Base-by-base conservation (phyloP, 176 grass and related monocot species). In the Triticum timopheevii region DNA sequence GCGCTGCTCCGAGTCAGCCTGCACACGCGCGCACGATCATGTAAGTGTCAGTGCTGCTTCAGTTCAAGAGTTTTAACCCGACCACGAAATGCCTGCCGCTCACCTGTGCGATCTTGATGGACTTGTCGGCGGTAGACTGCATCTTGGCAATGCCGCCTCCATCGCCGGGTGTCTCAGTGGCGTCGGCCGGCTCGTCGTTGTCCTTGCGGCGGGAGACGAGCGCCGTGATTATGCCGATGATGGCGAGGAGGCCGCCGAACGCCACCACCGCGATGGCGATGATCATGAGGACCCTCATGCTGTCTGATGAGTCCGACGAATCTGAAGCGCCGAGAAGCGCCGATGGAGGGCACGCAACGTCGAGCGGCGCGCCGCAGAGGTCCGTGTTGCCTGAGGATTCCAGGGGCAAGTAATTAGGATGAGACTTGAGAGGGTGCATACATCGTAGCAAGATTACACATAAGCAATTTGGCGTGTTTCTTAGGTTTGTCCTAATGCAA, bases 321-420 rank as follows among this genome's bases (percentile, higher is more conserved):
- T 58, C 54, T 2, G 84, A 54, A 27, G 64, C 30, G 3, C 49
- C 13, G 58, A 38, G 25, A 3, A 30, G 15, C 10, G 19, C 16
- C 5, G 13, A 16, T 2, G 6, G 11, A 6, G 80, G 70, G 78
- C 96, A 98, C 34, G 38, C 0, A 1, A 77, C 24, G 12, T 6
- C 36, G n/a, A 87, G 86, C 8, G 90, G 86, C 20, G 79, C 20
- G 7, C 93, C 93, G 27, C 93, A 98, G 31, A 98, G 81, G 58
- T 78, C 16, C 42, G 90, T 87, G 79, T 98, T 98, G 3, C 93
- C 96, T 98, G 56, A 65, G 87, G 0, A 80, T 65, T 80, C 42
- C 22, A 28, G 22, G 11, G 8, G 5, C 3, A 73, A 12, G 11
- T 45, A 10, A 40, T 65, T 72, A 19, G 22, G 40, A 78, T 78